Evolutionary conservation across 2,329 filamentous ascomycete species (phyloP), one percentile per base, ranked within the genome.

Genomic region (Aspergillus sp.): DNA sequence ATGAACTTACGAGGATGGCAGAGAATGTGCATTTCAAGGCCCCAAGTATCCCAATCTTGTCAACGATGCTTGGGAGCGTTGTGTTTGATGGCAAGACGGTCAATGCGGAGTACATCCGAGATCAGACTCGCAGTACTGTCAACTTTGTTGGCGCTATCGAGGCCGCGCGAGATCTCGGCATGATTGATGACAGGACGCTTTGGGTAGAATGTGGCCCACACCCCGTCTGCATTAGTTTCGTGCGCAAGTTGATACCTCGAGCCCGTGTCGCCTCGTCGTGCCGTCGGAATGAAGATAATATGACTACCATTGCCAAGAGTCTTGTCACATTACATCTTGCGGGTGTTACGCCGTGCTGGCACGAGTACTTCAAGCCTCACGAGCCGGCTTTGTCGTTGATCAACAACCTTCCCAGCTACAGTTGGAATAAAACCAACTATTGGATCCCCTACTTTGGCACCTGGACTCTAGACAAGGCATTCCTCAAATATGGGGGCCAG

Each of bases 191-290:
- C 63, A 85, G 87, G 75, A 89, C 87, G 6, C 81, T 87, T 31
- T 91, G 86, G 84, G 78, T 92, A 57, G 90, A 92, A 72, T 77
- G 92, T 63, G 90, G 90, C n/a, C 88, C 89, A 42, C 87, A 91
- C 67, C 88, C 89, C 0, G 84, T 91, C 14, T 89, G 85, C 73
- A 82, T 83, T 49, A 84, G 84, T 60, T 87, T 92, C 82, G 82
- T 91, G 1, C 50, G 42, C 64, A 89, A 88, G 82, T 85, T 16
- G 85, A 90, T 56, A 83, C 83, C 77, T 6, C 76, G 80, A 10
- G 84, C 82, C 26, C 79, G 83, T 46, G 82, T 84, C 14, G 81
- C 84, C 11, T 82, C 87, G 2, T 86, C 87, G 2, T 78, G 90
- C 11, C 85, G 85, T 32, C 84, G 87, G 59, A 83, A 81, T 49